Base-by-base conservation (phyloP, 2,329 filamentous ascomycete species). In the Triangularia setosa region DNA sequence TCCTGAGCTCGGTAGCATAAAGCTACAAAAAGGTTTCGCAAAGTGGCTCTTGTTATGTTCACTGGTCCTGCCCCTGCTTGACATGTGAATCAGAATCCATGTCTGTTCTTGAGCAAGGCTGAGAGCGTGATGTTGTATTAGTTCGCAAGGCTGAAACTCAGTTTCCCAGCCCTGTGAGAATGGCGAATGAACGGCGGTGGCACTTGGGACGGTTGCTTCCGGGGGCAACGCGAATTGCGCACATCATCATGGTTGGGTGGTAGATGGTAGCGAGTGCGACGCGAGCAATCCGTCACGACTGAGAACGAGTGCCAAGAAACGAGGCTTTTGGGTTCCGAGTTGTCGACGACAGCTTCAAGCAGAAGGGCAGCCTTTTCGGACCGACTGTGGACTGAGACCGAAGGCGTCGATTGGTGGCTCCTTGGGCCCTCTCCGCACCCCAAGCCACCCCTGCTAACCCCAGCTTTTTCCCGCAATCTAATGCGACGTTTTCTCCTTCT, bases 341-440 rank as follows among this genome's bases (percentile, higher is more conserved):
- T 23, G 52, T 28, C 23, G 52, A 27, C 40, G 23, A 52, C 56
- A 35, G 40, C 52, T 27, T 58, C 18, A 30, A 56, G 56, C 48
- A 16, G 60, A 40, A n/a, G 57, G 5, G 33, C 64, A 72, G 69
- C 71, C 71, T 70, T 65, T 66, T 73, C 71, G 71, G 71, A 44
- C 71, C 71, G 69, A 72, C 64, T 72, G 64, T 68, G 67, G 66
- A 56, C 59, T 61, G 63, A 68, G 69, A 64, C 65, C 64, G 28
- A 48, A 57, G 60, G 62, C 58, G 65, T 65, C 65, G 59, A 59
- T 55, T 63, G 54, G 58, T 48, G 40, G 58, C 53, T 56, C 52
- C 35, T 65, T 35, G 64, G 14, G 30, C 9, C 11, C 60, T 64
- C 70, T 71, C 70, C 69, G 70, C 69, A 71, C 70, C 64, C 54